phyloP scores from a whole-genome alignment of 2,329 filamentous ascomycete species.

The Grosmannia serpens region DNA sequence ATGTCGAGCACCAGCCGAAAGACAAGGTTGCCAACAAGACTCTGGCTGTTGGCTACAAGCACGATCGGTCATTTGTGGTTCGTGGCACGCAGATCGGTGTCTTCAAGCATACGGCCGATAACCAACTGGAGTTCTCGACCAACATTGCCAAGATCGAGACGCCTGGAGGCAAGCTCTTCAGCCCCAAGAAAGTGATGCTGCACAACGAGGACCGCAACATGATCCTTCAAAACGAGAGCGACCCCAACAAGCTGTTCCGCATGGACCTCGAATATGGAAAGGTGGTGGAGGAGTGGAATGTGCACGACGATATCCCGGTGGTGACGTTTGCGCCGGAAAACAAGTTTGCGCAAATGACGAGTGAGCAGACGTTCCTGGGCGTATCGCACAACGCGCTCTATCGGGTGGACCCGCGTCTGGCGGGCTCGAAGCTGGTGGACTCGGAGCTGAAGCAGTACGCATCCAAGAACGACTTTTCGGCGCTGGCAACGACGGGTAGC shows the following conservation, averaged over 20 bases:
- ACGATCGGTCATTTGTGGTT: slow-evolving; percentile 93
- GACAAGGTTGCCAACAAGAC: slow-evolving; percentile 81
- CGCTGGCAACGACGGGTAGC: slow-evolving; percentile 87
- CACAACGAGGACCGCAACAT: slow-evolving; percentile 84
- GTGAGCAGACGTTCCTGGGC: slow-evolving; percentile 89
- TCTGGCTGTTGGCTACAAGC: slow-evolving; percentile 91
- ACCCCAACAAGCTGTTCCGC: slow-evolving; percentile 84
- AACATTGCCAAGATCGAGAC: slow-evolving; percentile 95
- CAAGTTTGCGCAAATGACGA: slow-evolving; percentile 97
- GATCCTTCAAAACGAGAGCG: slow-evolving; percentile 70
- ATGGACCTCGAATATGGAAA: slow-evolving; percentile 99
- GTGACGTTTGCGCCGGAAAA: slow-evolving; percentile 87
- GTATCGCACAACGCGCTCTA: slow-evolving; percentile 88
- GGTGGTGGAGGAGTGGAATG: slow-evolving; percentile 96
- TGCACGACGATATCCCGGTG: slow-evolving; percentile 92
- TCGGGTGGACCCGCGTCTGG: slow-evolving; percentile 80
- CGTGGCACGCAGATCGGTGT: slow-evolving; percentile 97
- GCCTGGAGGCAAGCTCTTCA: slow-evolving; percentile 75
- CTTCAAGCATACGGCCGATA: slow-evolving; percentile 90
- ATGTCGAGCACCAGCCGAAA: slow-evolving; percentile 58
- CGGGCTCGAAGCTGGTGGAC: slow-evolving; percentile 87
- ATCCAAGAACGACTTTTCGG: slow-evolving; percentile 95
- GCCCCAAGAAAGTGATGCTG: slow-evolving; percentile 92
- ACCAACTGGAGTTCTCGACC: slow-evolving; percentile 89
- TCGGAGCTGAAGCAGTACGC: slow-evolving; percentile 88